Conservation (phyloP, 345 rosid genomes). For the Turritis glabra region DNA sequence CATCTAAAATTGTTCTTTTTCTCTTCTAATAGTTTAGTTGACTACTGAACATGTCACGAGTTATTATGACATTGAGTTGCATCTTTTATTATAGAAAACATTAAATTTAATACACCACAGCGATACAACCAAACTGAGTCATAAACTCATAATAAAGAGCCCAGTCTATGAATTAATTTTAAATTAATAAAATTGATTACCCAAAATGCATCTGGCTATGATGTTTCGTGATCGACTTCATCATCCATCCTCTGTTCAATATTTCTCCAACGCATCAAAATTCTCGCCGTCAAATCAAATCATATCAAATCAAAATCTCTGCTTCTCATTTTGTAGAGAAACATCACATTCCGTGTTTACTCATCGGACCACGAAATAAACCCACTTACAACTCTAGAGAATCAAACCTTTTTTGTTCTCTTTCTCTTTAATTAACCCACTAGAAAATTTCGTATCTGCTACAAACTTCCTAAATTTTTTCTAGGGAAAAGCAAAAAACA, state of each 20-base stretch:
- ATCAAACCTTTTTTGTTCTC: slow-evolving; percentile 1
- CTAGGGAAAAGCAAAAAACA: not conserved
- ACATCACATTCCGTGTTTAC: slow-evolving; percentile 26
- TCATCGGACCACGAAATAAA: slow-evolving; percentile 21
- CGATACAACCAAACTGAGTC: slow-evolving; percentile 7
- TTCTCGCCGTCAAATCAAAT: slow-evolving; percentile 13
- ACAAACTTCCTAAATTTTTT: not conserved
- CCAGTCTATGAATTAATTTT: slow-evolving; percentile 1
- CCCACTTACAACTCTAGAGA: slow-evolving; percentile 28
- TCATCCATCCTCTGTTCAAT: slow-evolving; percentile 16
- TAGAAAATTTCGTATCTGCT: slow-evolving; percentile 17
- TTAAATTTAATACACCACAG: not conserved
- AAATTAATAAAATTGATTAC: not conserved
- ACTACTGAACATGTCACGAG: not conserved
- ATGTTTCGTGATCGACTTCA: slow-evolving; percentile 33
- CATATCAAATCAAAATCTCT: not conserved
- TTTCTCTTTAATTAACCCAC: not conserved
- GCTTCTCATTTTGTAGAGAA: not conserved
- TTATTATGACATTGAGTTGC: not conserved
- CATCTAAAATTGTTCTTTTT: not conserved
- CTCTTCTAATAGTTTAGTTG: not conserved
- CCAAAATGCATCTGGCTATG: slow-evolving; percentile 20
- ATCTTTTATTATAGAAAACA: not conserved
- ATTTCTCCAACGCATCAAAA: slow-evolving; percentile 34
- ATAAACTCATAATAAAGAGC: not conserved